phyloP scores from a whole-genome alignment of 208 protist genomes.

The Leishmania tropica region DNA sequence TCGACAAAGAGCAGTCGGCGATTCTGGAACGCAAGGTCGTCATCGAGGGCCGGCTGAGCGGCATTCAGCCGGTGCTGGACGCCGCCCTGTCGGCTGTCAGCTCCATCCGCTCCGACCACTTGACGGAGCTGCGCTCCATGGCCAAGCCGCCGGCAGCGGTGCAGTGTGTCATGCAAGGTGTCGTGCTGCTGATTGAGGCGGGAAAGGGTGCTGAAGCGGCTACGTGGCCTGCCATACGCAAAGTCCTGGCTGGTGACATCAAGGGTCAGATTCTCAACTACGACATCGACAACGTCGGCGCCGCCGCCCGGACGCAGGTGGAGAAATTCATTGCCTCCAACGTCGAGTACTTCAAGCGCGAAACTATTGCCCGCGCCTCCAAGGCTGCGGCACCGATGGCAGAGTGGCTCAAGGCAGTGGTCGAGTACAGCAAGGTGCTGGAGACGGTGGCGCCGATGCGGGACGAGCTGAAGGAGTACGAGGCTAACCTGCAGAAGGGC shows the following conservation, averaged over 20 bases:
- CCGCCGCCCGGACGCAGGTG: conserved; percentile 72
- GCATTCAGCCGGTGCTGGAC: conserved; percentile 96
- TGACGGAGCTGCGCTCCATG: conserved; percentile 97
- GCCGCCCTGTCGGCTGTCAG: conserved; percentile 93
- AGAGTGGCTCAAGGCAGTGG: conserved; percentile 96
- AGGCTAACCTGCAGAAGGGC: conserved; percentile 80
- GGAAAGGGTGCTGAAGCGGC: conserved; percentile 77
- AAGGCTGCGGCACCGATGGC: conserved; percentile 97
- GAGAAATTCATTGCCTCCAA: conserved; percentile 89
- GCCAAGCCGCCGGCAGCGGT: conserved; percentile 95
- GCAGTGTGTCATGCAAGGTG: conserved; percentile 96
- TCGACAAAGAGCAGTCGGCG: conserved; percentile 92
- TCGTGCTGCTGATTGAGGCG: conserved; percentile 94
- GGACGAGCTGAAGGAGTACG: conserved; percentile 80
- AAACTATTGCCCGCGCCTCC: conserved; percentile 92
- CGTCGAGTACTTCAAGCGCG: conserved; percentile 92
- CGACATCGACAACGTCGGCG: conserved; percentile 90
- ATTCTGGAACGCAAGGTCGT: conserved; percentile 88
- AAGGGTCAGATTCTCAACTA: conserved; percentile 97
- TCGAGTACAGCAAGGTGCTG: conserved; percentile 97
- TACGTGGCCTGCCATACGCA: conserved; percentile 95
- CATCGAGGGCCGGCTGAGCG: conserved; percentile 94
- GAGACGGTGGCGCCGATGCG: conserved; percentile 93
- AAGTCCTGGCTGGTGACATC: conserved; percentile 93
- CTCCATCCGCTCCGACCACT: conserved; percentile 91